Base-by-base conservation (phyloP, 768 basidiomycete genomes). In the Boletus subparvulus region DNA sequence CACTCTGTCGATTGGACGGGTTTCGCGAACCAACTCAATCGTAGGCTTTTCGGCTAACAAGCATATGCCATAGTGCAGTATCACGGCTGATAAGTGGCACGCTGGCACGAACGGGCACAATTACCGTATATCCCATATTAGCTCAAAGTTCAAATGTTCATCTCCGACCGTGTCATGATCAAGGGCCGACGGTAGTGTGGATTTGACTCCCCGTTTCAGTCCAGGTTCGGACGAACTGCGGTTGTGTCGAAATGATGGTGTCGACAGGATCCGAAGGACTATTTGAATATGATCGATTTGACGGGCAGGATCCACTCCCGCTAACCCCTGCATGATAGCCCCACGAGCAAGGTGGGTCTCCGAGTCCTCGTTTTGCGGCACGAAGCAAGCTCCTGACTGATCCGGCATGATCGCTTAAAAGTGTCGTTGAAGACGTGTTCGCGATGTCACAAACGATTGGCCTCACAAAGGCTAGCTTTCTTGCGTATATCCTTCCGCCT, bases 401-500 rank as follows among this genome's bases (percentile, higher is more conserved):
- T n/a, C 17, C 19, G 19, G 16, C 28, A 41, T 26, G 24, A 26
- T 26, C 17, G 14, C n/a, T 17, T 17, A 17, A 39, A 2, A 39
- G 37, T n/a, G 9, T n/a, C 37, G 37, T 39, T n/a, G 37, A 39
- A 39, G 48, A 33, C 37, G 8, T 64, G 9, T 43, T 62, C 35
- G 47, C 55, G 11, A 30, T 12, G 28, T 52, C 65, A 9, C 42
- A 49, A 3, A 56, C 52, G 36, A 16, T 56, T 6, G 33, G 9
- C 41, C 55, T 65, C 32, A 61, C 62, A 6, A 47, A n/a, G 6
- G 6, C 53, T 65, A 16, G 75, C 74, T 63, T 61, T 69, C 35
- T 62, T 3, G 67, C 67, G 14, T 71, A 76, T 53, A 55, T 84
- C 42, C 55, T 80, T 9, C 82, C 79, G 6, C 72, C 78, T 9